A percentile compares a stretch with the other conserved stretches of the same genome.
Evolutionary conservation across 441 rosid genomes (phyloP).

Genomic region (Gossypium gossypioides): DNA sequence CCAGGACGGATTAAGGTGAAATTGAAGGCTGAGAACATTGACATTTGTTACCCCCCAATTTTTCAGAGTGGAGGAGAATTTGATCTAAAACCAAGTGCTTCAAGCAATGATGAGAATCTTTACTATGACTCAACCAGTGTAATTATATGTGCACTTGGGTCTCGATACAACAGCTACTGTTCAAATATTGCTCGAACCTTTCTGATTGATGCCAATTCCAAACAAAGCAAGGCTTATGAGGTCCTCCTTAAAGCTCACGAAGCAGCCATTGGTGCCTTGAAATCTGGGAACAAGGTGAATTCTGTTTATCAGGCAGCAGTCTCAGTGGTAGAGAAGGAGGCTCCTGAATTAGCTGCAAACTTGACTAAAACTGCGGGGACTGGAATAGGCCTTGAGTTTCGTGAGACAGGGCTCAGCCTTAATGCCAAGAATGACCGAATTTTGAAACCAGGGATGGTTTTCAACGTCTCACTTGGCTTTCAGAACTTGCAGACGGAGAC

Average conservation of each 20-base stretch:
- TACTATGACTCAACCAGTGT: constrained; percentile 71
- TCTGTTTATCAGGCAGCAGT: constrained; percentile 58
- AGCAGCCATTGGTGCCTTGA: constrained; percentile 57
- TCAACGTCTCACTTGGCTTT: constrained; percentile 75
- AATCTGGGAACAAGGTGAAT: constrained; percentile 47
- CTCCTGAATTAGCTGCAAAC: constrained; percentile 55
- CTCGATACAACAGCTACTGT: constrained; percentile 78
- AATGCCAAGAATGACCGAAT: constrained; percentile 68
- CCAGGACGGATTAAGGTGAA: constrained; percentile 45
- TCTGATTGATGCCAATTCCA: constrained; percentile 62
- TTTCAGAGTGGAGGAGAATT: constrained; percentile 86
- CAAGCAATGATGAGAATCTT: constrained; percentile 67
- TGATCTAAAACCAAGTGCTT: constrained; percentile 76
- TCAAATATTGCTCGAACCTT: constrained; percentile 72
- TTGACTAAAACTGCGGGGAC: constrained; percentile 82
- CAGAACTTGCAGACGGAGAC: constrained; percentile 60
- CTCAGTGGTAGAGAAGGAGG: constrained; percentile 50
- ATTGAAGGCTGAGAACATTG: constrained; percentile 56
- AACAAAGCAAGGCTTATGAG: constrained; percentile 73
- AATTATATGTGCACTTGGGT: constrained; percentile 67
- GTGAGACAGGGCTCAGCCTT: constrained; percentile 65
- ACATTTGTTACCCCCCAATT: constrained; percentile 85
- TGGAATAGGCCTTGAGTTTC: constrained; percentile 82
- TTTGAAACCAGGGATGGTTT: constrained; percentile 53
- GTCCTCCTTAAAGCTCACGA: constrained; percentile 78